phyloP scores from a whole-genome alignment of 2,329 filamentous ascomycete species.

The Metarhizium humberi region DNA sequence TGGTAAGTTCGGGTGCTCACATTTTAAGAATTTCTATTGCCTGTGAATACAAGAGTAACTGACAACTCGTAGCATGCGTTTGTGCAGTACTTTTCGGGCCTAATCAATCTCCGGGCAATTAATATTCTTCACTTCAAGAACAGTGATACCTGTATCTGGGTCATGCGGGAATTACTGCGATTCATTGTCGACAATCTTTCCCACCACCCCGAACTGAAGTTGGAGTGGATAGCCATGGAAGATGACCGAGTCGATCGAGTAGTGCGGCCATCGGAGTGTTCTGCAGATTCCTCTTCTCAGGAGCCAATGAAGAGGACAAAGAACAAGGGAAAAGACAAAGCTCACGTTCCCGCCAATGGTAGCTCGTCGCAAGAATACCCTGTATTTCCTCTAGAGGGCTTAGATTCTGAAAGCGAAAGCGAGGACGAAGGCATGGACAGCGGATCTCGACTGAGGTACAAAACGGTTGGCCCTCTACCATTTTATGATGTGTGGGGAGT shows the following conservation, averaged over 20 bases:
- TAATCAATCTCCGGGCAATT: constrained; percentile 42
- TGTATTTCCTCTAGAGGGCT: constrained; percentile 17
- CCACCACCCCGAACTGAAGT: constrained; percentile 43
- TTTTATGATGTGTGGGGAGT: constrained; percentile 36
- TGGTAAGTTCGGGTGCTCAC: constrained; percentile 35
- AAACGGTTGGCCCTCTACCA: constrained; percentile 26
- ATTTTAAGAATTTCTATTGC: background rate
- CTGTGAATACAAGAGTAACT: background rate
- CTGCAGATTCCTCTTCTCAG: constrained; percentile 17
- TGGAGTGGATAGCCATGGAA: constrained; percentile 50
- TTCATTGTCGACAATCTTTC: constrained; percentile 51
- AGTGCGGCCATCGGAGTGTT: constrained; percentile 27
- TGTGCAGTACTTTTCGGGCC: constrained; percentile 40
- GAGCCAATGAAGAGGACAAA: constrained; percentile 22
- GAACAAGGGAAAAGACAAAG: constrained; percentile 25
- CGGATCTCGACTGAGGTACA: constrained; percentile 24
- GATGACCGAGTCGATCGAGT: constrained; percentile 41
- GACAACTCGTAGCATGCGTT: constrained; percentile 40
- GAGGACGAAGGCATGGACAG: constrained; percentile 22
- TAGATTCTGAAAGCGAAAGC: constrained; percentile 24
- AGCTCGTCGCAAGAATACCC: constrained; percentile 14
- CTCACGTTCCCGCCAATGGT: constrained; percentile 8
- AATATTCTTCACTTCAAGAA: constrained; percentile 45
- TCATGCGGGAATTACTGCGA: constrained; percentile 46
- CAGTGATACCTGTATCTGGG: constrained; percentile 46